These are phyloP conservation scores for Xerocomellus chrysenteron DNA, from an alignment of 768 basidiomycete species.

Conservation along the genomic window DNA sequence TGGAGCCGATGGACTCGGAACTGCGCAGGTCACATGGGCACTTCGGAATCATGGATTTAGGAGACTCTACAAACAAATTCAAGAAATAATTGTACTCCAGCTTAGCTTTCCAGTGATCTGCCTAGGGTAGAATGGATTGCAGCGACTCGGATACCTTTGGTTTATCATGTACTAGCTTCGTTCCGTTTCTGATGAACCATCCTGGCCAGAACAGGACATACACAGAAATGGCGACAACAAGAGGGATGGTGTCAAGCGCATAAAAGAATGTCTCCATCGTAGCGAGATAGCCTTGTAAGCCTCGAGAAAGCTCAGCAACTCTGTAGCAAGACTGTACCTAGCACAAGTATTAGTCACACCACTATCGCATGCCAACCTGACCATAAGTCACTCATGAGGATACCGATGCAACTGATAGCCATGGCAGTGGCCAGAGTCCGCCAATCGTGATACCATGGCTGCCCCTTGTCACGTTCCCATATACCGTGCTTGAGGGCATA, in stretches of 20 bases:
- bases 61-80: background rate
- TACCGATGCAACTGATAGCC: conserved; percentile 56
- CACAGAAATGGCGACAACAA: conserved; percentile 56
- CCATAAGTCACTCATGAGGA: conserved; percentile 50
- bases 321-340: conserved; percentile 67
- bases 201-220: conserved; percentile 70
- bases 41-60: background rate
- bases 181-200: conserved; percentile 38
- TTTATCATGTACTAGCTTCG: background rate
- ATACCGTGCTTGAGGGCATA: conserved; percentile 30
- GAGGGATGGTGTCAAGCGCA: conserved; percentile 62
- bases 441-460: conserved; percentile 58
- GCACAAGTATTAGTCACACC: background rate
- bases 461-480: conserved; percentile 40
- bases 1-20: background rate
- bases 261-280: conserved; percentile 65
- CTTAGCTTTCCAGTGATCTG: too few relatives aligned
- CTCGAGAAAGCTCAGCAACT: conserved; percentile 59
- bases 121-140: background rate
- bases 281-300: conserved; percentile 56
- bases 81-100: background rate
- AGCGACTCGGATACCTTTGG: conserved; percentile 28
- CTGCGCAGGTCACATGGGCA: background rate
- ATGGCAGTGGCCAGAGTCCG: conserved; percentile 51
- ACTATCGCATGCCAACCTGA: background rate